A percentile compares a stretch with the other conserved stretches of the same genome.
phyloP scores from a whole-genome alignment of 2,329 filamentous ascomycete genomes.

The Venturia nashicola region DNA sequence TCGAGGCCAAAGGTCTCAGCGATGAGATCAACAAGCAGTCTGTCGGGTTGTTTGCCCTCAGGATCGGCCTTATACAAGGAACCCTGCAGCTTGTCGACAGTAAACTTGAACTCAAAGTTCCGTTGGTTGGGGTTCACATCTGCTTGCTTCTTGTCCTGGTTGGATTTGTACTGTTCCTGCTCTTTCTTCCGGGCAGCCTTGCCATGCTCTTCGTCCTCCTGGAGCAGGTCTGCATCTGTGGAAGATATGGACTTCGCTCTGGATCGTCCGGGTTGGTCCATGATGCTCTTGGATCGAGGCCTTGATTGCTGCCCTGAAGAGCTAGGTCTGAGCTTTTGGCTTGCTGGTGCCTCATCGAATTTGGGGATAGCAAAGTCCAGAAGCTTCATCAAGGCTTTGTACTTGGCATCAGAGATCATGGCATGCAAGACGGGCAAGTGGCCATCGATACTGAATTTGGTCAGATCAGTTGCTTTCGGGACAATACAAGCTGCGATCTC shows the following conservation, averaged over 20 bases:
- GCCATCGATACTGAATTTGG: constrained; percentile 81
- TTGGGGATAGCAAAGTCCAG: constrained; percentile 92
- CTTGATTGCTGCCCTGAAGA: too few species aligned
- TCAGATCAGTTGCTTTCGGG: constrained; percentile 84
- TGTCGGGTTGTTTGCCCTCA: constrained; percentile 61
- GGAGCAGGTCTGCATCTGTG: constrained; percentile 70
- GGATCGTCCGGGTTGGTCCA: too few species aligned
- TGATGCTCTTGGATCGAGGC: too few species aligned
- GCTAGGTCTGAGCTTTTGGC: too few species aligned
- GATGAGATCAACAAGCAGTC: constrained; percentile 78
- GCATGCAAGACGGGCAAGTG: constrained; percentile 87
- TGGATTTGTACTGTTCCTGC: too few species aligned
- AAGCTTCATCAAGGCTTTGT: constrained; percentile 91
- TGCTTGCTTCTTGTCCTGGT: too few species aligned
- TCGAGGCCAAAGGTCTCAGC: constrained; percentile 80
- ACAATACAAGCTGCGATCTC: constrained; percentile 91
- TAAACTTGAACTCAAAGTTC: constrained; percentile 94
- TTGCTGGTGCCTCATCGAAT: too few species aligned
- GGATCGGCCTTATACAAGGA: constrained; percentile 82
- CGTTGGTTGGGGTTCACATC: constrained; percentile 37
- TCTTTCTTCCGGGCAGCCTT: too few species aligned
- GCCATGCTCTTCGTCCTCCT: constrained; percentile 77
- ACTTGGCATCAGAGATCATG: constrained; percentile 85
- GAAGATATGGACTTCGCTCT: too few species aligned
- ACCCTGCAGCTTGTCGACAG: constrained; percentile 84